Evolutionary conservation across 495 filamentous ascomycete species (phyloP), one percentile per base, ranked within the genome.

Genomic region (Neurospora sp.): DNA sequence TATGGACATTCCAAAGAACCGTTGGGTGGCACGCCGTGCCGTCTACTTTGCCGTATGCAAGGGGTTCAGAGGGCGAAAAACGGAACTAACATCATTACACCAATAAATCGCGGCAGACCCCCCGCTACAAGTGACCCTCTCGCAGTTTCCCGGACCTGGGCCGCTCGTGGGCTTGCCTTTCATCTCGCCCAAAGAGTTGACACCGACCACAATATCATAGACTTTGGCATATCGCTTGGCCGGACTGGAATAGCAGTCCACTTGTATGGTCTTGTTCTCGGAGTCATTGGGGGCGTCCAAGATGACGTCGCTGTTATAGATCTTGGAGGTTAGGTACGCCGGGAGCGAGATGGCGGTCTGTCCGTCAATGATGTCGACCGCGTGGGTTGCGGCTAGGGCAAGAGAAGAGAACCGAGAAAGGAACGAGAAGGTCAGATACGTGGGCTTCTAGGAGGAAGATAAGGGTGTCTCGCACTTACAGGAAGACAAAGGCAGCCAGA

Each of bases 141-240:
- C 18, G 16, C 42, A 44, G 6, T 18, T 44, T 0, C 16, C 42
- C 7, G 42, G 42, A 9, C 42, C 42, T 0, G 42, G 2, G n/a
- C 18, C 42, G 18, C 42, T 45, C 3, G 3, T 4, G 18, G 18
- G 42, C 8, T 45, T 45, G 42, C 42, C 42, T 9, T 45, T 20
- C 7, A 45, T 10, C 8, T 45, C 8, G 18, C 8, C 3, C 42
- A 45, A 44, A 9, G 7, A n/a, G 16, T 2, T 44, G 16, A 44
- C 16, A 0, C 42, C 7, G 0, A 1, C 18, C 42, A n/a, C 18
- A 0, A 44, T 1, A 9, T 44, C 18, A 44, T 0, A 0, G 16
- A 0, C 42, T 9, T 44, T n/a, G 0, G 42, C 42, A 45, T 9
- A 20, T 4, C 42, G 8, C 3, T 45, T 20, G 42, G 18, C 44